phyloP scores from a whole-genome alignment of 805 yeast species.

The Saturnispora hagleri region DNA sequence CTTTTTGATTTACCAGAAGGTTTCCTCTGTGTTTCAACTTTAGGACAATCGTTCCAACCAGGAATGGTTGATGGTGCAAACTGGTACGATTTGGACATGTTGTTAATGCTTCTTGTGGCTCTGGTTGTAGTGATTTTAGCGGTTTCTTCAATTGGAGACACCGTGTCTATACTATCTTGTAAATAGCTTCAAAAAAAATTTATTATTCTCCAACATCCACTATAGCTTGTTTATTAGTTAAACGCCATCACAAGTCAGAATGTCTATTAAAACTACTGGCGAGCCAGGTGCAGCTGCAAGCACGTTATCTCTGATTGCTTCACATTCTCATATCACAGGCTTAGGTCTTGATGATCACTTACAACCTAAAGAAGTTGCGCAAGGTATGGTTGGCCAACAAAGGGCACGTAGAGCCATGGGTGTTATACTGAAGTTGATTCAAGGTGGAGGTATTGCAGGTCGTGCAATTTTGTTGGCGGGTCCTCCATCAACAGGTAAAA shows the following conservation, averaged over 20 bases:
- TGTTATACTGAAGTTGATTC: conserved; percentile 85
- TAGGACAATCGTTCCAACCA: conserved; percentile 61
- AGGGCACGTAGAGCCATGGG: conserved; percentile 90
- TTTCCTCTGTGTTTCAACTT: neutral
- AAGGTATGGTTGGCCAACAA: conserved; percentile 77
- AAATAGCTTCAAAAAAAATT: neutral
- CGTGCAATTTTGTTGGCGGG: conserved; percentile 95
- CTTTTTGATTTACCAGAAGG: neutral
- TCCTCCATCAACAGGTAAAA: conserved; percentile 97
- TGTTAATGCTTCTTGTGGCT: neutral
- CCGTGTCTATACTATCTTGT: neutral
- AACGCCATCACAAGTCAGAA: neutral
- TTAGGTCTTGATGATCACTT: conserved; percentile 90
- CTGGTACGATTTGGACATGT: conserved; percentile 20
- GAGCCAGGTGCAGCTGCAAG: neutral
- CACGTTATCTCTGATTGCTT: conserved; percentile 39
- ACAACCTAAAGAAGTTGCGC: conserved; percentile 71
- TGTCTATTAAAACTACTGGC: conserved; percentile 12
- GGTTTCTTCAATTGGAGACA: neutral
- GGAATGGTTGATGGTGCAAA: conserved; percentile 19
- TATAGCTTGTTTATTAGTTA: neutral
- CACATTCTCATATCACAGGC: conserved; percentile 95
- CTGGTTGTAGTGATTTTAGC: neutral
- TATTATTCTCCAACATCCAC: neutral
- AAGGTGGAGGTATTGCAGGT: conserved; percentile 87